phyloP scores from a whole-genome alignment of 179 eudicot species.

The Beta corolliflora region DNA sequence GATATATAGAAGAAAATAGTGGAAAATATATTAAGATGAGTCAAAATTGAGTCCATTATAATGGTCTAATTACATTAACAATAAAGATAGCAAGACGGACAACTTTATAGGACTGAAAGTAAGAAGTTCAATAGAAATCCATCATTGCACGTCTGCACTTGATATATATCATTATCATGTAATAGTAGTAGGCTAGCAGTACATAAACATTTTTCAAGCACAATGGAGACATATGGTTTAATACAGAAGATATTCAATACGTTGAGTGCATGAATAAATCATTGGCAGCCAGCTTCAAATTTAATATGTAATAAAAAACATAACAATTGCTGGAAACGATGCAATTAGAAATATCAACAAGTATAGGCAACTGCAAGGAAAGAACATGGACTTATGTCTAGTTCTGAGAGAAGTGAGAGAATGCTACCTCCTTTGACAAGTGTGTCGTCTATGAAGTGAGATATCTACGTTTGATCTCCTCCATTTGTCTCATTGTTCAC shows the following conservation, averaged over 20 bases:
- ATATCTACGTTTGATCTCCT: no score
- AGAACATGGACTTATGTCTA: no score
- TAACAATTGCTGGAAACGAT: background rate
- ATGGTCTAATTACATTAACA: background rate
- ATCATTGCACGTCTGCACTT: background rate
- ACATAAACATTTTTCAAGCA: conserved; percentile 7
- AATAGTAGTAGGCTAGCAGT: background rate
- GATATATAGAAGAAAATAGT: no score
- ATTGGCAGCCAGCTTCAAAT: background rate
- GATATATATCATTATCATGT: background rate
- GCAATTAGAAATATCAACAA: background rate
- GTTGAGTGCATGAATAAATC: background rate
- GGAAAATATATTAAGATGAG: no score
- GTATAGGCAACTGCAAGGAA: background rate
- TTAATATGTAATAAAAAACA: background rate
- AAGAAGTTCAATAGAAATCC: background rate
- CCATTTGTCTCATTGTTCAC: no score
- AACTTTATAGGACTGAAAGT: background rate
- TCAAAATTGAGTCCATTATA: background rate
- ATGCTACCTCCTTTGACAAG: no score
- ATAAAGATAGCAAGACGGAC: background rate
- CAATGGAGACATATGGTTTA: background rate
- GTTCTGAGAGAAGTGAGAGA: no score
- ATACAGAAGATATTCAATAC: background rate
- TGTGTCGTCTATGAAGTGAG: no score